These are phyloP conservation scores for Hydnomerulius pinastri DNA, from an alignment of 768 basidiomycete genomes.

Conservation along the genomic window DNA sequence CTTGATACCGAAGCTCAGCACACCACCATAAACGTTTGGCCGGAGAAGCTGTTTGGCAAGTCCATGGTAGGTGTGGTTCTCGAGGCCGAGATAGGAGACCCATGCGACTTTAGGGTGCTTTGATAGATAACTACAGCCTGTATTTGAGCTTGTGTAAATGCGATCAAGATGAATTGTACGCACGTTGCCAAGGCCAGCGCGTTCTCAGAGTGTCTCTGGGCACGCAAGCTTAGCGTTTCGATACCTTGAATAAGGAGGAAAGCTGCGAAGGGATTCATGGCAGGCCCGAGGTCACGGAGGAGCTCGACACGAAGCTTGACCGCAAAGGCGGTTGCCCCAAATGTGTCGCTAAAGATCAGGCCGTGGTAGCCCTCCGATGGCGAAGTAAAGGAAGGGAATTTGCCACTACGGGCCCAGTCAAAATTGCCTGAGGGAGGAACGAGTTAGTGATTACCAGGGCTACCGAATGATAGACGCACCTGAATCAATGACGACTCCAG, in stretches of 20 bases:
- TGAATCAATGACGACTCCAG: conserved; percentile 60
- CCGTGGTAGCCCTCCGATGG: conserved; percentile 62
- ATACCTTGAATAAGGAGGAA: conserved; percentile 62
- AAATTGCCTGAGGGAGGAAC: conserved; percentile 47
- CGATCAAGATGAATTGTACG: conserved; percentile 3
- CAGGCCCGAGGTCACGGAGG: conserved; percentile 54
- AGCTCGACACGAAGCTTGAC: conserved; percentile 54
- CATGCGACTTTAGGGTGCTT: conserved; percentile 67
- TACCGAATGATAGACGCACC: conserved; percentile 36
- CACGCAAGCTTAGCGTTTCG: conserved; percentile 62
- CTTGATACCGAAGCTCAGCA: conserved; percentile 77
- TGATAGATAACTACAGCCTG: conserved; percentile 49
- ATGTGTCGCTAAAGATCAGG: conserved; percentile 48
- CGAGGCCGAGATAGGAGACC: conserved; percentile 79
- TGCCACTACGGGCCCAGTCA: conserved; percentile 52
- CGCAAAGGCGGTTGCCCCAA: conserved; percentile 52
- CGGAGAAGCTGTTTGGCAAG: conserved; percentile 60
- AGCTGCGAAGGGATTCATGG: conserved; percentile 56
- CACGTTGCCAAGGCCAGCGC: conserved; percentile 51
- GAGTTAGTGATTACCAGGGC: background rate
- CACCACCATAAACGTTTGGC: conserved; percentile 59
- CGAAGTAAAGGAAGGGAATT: conserved; percentile 57
- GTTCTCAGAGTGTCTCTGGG: conserved; percentile 59
- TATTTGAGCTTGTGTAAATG: too few species aligned
- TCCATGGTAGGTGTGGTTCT: conserved; percentile 58